Conservation (phyloP, 2,329 filamentous ascomycete genomes). For the Epichloe uncinata region DNA sequence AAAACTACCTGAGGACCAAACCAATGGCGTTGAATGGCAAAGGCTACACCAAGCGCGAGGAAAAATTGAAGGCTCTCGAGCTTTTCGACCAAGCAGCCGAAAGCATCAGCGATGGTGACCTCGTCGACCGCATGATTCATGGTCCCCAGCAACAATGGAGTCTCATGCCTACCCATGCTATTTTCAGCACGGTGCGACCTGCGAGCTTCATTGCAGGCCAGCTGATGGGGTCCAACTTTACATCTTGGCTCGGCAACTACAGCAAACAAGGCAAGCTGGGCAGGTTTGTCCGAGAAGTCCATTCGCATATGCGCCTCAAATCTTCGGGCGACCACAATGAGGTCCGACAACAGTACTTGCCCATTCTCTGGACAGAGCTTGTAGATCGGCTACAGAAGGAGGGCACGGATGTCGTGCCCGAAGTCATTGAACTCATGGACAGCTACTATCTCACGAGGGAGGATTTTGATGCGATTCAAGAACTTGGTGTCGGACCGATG, state of each 20-base stretch:
- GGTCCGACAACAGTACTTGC: constrained; percentile 87
- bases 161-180: constrained; percentile 88
- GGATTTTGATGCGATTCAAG: constrained; percentile 84
- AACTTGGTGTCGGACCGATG: constrained; percentile 81
- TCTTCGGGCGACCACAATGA: constrained; percentile 87
- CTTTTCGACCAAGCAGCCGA: constrained; percentile 78
- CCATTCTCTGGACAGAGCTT: constrained; percentile 70
- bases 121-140: constrained; percentile 97
- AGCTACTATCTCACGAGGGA: constrained; percentile 91
- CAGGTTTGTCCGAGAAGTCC: constrained; percentile 81
- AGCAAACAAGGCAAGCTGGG: constrained; percentile 70
- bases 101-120: constrained; percentile 92
- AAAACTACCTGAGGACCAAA: constrained; percentile 84
- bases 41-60: constrained; percentile 48
- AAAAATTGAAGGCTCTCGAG: constrained; percentile 71
- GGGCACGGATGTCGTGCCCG: constrained; percentile 68
- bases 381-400: constrained; percentile 61
- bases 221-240: constrained; percentile 64
- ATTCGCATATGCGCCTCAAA: constrained; percentile 89
- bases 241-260: constrained; percentile 88
- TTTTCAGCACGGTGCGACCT: constrained; percentile 89
- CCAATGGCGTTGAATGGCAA: constrained; percentile 49
- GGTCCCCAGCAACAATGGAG: constrained; percentile 97
- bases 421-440: constrained; percentile 92
- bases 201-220: constrained; percentile 77